Percentiles rank a stretch among this genome's conserved stretches.
Evolutionary conservation across 306 rosid species (phyloP).

Genomic region (Trifolium pratense): DNA sequence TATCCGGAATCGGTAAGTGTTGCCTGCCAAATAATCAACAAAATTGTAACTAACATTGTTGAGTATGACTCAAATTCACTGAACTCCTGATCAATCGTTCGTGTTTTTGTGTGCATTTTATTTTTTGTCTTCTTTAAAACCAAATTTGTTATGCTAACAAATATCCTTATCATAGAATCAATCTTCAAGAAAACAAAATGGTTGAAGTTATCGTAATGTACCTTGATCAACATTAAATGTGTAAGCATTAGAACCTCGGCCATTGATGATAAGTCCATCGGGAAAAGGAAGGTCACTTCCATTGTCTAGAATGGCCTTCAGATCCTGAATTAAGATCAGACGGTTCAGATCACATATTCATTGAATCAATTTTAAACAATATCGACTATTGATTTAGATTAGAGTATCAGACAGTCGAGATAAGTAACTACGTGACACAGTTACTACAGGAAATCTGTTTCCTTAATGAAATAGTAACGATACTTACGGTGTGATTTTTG

Average conservation of each 20-base stretch:
- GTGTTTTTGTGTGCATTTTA: no score
- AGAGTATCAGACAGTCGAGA: not conserved
- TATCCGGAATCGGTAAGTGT: conserved; percentile 81
- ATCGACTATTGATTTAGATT: not conserved
- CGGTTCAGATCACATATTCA: not conserved
- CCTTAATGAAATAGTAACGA: not conserved
- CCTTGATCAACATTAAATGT: conserved; percentile 85
- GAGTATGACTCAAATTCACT: not conserved
- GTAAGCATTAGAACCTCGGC: conserved; percentile 70
- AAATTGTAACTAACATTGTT: not conserved
- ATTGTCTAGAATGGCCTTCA: conserved; percentile 73
- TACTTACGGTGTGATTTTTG: conserved; percentile 79
- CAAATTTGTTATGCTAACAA: no score
- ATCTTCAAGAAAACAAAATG: not conserved
- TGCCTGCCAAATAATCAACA: conserved; percentile 57
- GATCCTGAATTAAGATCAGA: conserved; percentile 51
- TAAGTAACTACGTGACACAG: not conserved
- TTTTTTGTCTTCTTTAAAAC: no score
- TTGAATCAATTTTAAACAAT: not conserved
- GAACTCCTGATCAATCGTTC: not conserved
- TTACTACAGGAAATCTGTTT: not conserved
- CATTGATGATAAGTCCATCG: conserved; percentile 86
- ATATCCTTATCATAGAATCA: no score
- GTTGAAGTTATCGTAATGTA: not conserved
- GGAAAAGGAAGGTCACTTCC: conserved; percentile 88